A percentile compares a stretch with the other conserved stretches of the same genome.
Evolutionary conservation across 768 basidiomycete genomes (phyloP).

Genomic region (Auriculariales sp.): DNA sequence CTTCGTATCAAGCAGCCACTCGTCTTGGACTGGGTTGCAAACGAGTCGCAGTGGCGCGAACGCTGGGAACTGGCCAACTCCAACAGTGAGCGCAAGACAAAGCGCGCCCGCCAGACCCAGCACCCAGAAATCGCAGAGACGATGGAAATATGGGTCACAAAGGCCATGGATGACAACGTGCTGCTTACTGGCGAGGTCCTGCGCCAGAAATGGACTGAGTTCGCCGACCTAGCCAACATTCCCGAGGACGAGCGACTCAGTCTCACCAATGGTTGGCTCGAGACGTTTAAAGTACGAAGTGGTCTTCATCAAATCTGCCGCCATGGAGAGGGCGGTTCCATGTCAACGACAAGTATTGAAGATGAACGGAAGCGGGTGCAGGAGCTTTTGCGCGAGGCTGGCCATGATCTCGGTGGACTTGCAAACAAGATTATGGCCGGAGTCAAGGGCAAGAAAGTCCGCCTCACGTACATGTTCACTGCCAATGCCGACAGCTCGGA

Average conservation of each 20-base stretch:
- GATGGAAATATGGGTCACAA: constrained; percentile 22
- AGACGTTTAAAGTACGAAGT: not conserved
- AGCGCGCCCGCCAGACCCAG: constrained; percentile 15
- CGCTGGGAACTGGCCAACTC: constrained; percentile 9
- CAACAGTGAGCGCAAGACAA: not conserved
- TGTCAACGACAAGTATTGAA: no score
- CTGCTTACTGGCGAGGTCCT: constrained; percentile 22
- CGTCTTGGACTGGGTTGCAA: constrained; percentile 19
- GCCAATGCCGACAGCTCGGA: constrained; percentile 14
- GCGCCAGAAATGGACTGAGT: constrained; percentile 18
- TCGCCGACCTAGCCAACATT: constrained; percentile 19
- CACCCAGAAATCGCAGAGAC: constrained; percentile 21
- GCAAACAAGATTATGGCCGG: constrained; percentile 1
- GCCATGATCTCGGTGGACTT: not conserved
- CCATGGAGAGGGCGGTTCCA: not conserved
- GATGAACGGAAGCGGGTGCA: not conserved
- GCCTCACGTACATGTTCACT: not conserved
- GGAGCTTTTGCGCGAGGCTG: not conserved
- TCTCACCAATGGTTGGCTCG: constrained; percentile 21
- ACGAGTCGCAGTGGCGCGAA: constrained; percentile 14
- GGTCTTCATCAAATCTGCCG: not conserved
- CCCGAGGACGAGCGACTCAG: constrained; percentile 18
- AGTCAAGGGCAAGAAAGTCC: not conserved
- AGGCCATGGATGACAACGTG: constrained; percentile 19
- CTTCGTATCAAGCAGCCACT: constrained; percentile 20